Base-by-base conservation (phyloP, 495 filamentous ascomycete genomes). In the Aspergillus conjunctus region DNA sequence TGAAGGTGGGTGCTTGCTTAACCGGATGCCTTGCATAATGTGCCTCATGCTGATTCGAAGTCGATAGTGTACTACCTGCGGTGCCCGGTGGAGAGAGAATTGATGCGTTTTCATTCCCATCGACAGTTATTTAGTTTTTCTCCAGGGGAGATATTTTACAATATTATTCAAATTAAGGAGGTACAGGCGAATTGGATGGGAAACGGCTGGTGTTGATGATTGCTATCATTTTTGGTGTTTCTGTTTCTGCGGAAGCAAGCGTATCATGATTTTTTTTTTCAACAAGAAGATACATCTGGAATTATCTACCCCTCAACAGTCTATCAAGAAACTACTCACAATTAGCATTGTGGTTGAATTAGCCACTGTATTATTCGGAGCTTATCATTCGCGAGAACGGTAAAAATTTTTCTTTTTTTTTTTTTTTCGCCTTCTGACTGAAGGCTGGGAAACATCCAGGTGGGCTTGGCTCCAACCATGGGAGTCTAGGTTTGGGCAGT, bases 1-100 rank as follows among this genome's bases (percentile, higher is more conserved):
- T 88, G 72, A 92, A 90, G 89, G 91, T 93, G 63, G 54, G 80
- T 68, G 56, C 45, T 44, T 46, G 53, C 59, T 59, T 65, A 58
- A 65, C 62, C 60, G 60, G 59, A 57, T 56, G 54, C 51, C 46
- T 60, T 60, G 60, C 59, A 59, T 61, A 56, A 41, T 56, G 54
- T 51, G 49, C 26, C 33, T 55, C 63, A 48, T 64, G 51, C 73
- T 79, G 68, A 77, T 68, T 59, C 51, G 62, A 31, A 39, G 44
- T 59, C 59, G 57, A 55, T 57, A 79, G 76, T 80, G 78, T 72
- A 79, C 75, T 30, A 66, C 68, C 34, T 78, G 78, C 56, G 70
- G 73, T 61, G 70, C 71, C 45, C 64, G 70, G 43, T 81, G 78
- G 78, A 76, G 77, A 76, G 78, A 81, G 62, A 77, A 79, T 65